A percentile compares a stretch with the other conserved stretches of the same genome.
Evolutionary conservation across 2,329 filamentous ascomycete species (phyloP).

Genomic region (Diplodia seriata): DNA sequence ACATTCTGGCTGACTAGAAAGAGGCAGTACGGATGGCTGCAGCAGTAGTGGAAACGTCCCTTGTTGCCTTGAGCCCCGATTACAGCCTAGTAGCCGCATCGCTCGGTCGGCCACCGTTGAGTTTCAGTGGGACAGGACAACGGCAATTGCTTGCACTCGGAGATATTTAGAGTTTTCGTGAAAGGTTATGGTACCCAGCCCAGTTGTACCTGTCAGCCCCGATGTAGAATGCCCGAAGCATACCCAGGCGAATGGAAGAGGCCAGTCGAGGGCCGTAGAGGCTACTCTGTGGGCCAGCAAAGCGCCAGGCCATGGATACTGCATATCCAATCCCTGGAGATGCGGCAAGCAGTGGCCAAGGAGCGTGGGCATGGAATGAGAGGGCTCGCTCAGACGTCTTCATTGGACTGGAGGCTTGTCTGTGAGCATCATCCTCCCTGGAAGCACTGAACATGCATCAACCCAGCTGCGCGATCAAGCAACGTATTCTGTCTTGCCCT

Average conservation of each 20-base stretch:
- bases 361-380: not conserved
- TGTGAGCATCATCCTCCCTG: constrained; percentile 18
- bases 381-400: not conserved
- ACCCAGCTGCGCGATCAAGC: constrained; percentile 24
- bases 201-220: constrained; percentile 2
- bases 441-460: constrained; percentile 17
- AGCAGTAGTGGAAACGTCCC: not conserved
- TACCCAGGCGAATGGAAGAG: not conserved
- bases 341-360: not conserved
- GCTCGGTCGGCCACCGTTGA: not conserved
- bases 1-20: not conserved
- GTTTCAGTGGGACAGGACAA: not conserved
- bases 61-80: constrained; percentile 15
- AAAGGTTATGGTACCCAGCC: not conserved
- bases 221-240: not conserved
- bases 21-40: not conserved
- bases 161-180: constrained; percentile 19
- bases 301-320: not conserved
- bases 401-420: not conserved
- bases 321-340: not conserved
- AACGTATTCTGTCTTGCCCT: constrained; percentile 9
- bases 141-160: not conserved
- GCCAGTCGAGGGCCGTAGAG: constrained; percentile 5
- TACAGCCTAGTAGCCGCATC: constrained; percentile 1
- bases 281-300: not conserved